Percentiles rank a stretch among this genome's conserved stretches.
Conservation (phyloP, 1,284 basidiomycete genomes). For the Irpex sp. region DNA sequence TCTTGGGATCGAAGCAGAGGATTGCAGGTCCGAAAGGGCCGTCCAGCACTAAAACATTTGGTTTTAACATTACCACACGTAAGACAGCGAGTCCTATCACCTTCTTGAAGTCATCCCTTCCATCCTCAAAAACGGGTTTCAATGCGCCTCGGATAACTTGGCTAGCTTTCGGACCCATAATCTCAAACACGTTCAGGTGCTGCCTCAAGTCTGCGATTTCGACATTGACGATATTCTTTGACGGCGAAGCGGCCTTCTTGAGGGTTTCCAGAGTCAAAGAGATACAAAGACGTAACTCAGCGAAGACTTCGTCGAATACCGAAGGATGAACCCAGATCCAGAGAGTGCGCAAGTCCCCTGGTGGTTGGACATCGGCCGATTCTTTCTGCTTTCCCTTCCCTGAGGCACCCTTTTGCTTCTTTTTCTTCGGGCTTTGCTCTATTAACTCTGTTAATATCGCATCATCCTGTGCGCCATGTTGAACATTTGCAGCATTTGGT, state of each 20-base stretch:
- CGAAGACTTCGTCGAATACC: constrained; percentile 52
- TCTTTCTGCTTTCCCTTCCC: constrained; percentile 14
- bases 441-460: constrained; percentile 8
- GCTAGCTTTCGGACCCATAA: constrained; percentile 79
- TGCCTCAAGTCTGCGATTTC: constrained; percentile 67
- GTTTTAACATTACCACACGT: background rate
- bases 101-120: constrained; percentile 54
- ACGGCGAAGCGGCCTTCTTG: constrained; percentile 25
- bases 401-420: background rate
- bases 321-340: constrained; percentile 82
- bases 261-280: constrained; percentile 42
- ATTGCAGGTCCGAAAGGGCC: constrained; percentile 53
- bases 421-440: no score
- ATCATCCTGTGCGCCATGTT: constrained; percentile 14
- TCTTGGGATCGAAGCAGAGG: constrained; percentile 59
- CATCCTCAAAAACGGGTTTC: constrained; percentile 47
- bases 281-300: constrained; percentile 44
- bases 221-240: constrained; percentile 35
- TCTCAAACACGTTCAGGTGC: constrained; percentile 75
- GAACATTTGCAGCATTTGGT: background rate
- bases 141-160: constrained; percentile 74
- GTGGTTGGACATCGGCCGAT: constrained; percentile 10
- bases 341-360: constrained; percentile 34
- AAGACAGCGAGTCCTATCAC: constrained; percentile 28
- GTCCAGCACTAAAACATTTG: constrained; percentile 59